Evolutionary conservation across 2,329 filamentous ascomycete species (phyloP).

Genomic region (Epichloe typhina): DNA sequence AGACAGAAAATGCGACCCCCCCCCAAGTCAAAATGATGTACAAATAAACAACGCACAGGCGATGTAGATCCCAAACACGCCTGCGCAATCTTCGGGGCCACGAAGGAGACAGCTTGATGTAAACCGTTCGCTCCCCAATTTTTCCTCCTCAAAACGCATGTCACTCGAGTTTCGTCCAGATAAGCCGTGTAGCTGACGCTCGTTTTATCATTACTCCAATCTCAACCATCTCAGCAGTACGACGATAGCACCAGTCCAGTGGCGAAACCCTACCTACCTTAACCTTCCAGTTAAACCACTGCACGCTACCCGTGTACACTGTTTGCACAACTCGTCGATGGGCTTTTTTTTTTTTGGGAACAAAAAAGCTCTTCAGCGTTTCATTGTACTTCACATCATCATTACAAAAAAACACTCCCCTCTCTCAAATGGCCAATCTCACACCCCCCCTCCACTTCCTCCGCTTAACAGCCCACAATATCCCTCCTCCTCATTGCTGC

Average conservation of each 20-base stretch:
- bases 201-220: not conserved
- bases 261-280: not conserved
- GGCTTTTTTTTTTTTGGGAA: not conserved
- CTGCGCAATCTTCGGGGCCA: too few species aligned
- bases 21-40: not conserved
- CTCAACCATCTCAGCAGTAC: not conserved
- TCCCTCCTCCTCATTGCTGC: constrained; percentile 36
- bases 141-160: not conserved
- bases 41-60: too few species aligned
- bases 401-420: not conserved
- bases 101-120: not conserved
- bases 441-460: constrained; percentile 29
- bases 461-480: constrained; percentile 42
- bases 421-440: not conserved
- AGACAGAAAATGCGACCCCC: too few species aligned
- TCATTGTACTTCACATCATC: not conserved
- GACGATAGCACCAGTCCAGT: not conserved
- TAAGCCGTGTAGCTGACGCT: not conserved
- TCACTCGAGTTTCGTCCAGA: not conserved
- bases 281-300: not conserved
- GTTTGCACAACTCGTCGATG: not conserved
- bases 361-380: not conserved
- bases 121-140: not conserved
- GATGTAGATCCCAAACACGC: not conserved
- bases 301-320: not conserved